Base-by-base conservation (phyloP, 176 grass and related monocot genomes). In the Paspalum vaginatum region DNA sequence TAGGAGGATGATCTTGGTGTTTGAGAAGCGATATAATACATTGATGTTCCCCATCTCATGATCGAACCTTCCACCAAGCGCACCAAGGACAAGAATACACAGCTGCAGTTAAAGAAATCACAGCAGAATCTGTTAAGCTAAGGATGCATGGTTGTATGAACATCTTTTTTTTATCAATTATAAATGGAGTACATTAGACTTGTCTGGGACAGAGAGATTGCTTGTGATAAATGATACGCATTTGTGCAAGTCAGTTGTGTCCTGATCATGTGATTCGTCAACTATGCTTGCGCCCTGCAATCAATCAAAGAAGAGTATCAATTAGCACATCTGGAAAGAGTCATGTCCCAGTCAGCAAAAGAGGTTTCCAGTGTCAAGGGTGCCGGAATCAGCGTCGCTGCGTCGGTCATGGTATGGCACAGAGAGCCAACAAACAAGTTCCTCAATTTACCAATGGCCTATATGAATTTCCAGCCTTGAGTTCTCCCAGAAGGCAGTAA, bases 41-140 rank as follows among this genome's bases (percentile, higher is more conserved):
- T 99, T 99, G 85, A 99, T 93, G 79, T 99, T 95, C 52, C 96
- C 96, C 81, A 89, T 92, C 70, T 99, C 96, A 83, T 99, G 92
- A 72, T 95, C 96, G 0, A 99, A 99, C 68, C 92, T 91, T 68
- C 96, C 96, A 38, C 96, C 96, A 27, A 99, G 90, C 26, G 92
- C 96, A 1, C 96, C 96, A 25, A 83, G 78, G 26, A 89, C 93
- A 78, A 99, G 90, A 82, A 99, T 99, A 70, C 73, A 90, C 9
- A 93, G 53, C 96, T 99, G 81, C 60, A 91, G 62, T 44, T 8
- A 73, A 50, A 81, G 5, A 79, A 64, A 74, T 7, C 25, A 55
- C 2, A 22, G 9, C 38, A 72, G 74, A n/a, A 65, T 79, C 6
- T 63, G 38, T 44, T 56, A 86, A 74, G 5, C 26, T 27, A 40